Evolutionary conservation across 1,284 basidiomycete species (phyloP).

Genomic region (Papiliotrema laurentii): DNA sequence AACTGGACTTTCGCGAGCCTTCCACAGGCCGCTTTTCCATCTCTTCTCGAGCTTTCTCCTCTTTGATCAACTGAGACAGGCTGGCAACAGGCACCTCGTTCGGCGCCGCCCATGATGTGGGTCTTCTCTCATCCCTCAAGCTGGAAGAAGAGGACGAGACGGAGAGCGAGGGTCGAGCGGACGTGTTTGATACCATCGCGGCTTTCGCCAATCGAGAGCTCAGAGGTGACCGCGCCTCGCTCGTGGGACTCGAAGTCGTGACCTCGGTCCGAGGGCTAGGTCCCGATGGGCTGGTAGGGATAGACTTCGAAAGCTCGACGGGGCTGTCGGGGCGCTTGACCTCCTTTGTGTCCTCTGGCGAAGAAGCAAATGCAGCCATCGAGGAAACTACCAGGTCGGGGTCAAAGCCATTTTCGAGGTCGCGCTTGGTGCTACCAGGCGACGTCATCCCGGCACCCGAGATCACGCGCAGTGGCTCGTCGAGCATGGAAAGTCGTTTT

Average conservation of each 20-base stretch:
- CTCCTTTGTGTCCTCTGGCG: conserved; percentile 5
- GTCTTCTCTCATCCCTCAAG: not conserved
- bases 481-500: conserved; percentile 12
- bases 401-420: conserved; percentile 13
- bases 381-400: conserved; percentile 21
- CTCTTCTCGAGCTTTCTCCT: not conserved
- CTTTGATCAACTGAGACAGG: not conserved
- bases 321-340: not conserved
- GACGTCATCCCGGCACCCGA: conserved; percentile 23
- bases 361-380: conserved; percentile 10
- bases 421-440: not conserved
- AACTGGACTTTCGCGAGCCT: no score
- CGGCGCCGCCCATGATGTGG: not conserved
- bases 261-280: no score
- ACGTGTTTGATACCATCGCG: not conserved
- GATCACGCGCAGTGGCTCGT: conserved; percentile 31
- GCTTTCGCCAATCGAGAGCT: no score
- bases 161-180: not conserved
- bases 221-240: no score
- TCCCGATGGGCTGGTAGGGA: no score
- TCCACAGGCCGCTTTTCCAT: not conserved
- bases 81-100: not conserved
- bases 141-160: not conserved
- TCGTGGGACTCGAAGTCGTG: no score
- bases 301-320: not conserved